Evolutionary conservation across 148 eudicot genomes (phyloP), one percentile per base, ranked within the genome.

Genomic region (Camellia granthamiana): DNA sequence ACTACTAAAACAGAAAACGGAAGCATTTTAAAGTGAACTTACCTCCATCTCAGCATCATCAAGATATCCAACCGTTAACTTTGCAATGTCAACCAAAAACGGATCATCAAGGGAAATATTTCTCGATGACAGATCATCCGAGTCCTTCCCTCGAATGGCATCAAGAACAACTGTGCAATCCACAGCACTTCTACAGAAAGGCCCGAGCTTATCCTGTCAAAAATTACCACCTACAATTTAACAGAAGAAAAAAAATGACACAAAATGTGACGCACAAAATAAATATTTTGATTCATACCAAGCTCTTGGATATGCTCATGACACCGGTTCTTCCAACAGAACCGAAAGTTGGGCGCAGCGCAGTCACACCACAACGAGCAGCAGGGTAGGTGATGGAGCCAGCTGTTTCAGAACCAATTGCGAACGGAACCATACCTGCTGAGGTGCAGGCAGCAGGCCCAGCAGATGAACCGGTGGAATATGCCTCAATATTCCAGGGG

Each of bases 401-500:
- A 30, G 89, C 93, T 63, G 97, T 95, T 84, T 93, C 98, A 8
- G 97, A 95, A 61, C 98, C 98, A 87, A 95, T 95, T 51, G 98
- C 93, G 86, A 93, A 93, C n/a, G 97, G 94, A 77, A 95, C 91
- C 92, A 95, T 76, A 76, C 95, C 98, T 72, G 97, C 98, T 69
- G 98, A 93, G 84, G 97, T 95, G 86, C 88, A 84, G 47, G 97
- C 87, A 83, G 97, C 98, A 46, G 98, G 96, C 12, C 97, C 98
- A 77, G 98, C 94, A 23, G 97, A 95, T 61, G 98, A 95, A 80
- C 98, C 98, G 51, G 98, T 91, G 43, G 93, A 77, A 71, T 61
- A 94, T 84, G 93, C 97, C 83, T 91, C 94, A 44, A 94, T 93
- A 84, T 95, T 95, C 98, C 98, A 95, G 3, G 98, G 98, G 84